Percentiles rank a stretch among this genome's conserved stretches.
Conservation (phyloP, 2,329 filamentous ascomycete genomes). For the Myriosclerotinia duriaeana region DNA sequence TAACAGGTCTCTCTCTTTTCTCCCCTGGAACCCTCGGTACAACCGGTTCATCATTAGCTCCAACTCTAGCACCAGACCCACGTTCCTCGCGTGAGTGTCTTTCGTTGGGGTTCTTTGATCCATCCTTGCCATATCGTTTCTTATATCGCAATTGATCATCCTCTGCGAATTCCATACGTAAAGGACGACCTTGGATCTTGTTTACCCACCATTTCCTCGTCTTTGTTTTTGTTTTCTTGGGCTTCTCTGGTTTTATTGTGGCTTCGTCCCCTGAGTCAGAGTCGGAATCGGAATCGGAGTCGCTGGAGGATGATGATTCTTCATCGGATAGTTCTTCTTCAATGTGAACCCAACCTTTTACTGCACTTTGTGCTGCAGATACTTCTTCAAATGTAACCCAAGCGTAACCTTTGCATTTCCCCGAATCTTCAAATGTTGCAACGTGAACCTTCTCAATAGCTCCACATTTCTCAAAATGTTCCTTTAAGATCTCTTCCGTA, state of each 20-base stretch:
- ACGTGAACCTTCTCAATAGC: constrained; percentile 79
- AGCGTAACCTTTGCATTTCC: constrained; percentile 96
- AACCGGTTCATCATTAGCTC: constrained; percentile 35
- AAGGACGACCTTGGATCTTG: constrained; percentile 71
- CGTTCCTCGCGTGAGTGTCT: constrained; percentile 17
- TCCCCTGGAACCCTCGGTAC: constrained; percentile 27
- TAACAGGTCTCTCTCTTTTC: constrained; percentile 32
- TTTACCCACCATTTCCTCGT: constrained; percentile 81
- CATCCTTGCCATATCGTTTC: constrained; percentile 84
- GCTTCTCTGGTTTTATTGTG: constrained; percentile 44
- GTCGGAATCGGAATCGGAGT: constrained; percentile 40
- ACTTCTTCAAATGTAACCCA: constrained; percentile 90
- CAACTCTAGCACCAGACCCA: constrained; percentile 24
- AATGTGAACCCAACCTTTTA: constrained; percentile 76
- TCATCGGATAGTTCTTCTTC: constrained; percentile 51
- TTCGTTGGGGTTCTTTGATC: constrained; percentile 42
- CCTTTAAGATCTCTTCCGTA: constrained; percentile 74
- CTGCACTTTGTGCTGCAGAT: constrained; percentile 71
- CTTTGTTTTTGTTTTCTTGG: constrained; percentile 59
- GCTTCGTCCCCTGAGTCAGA: constrained; percentile 44
- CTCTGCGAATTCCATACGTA: constrained; percentile 92
- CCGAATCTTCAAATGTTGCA: constrained; percentile 92
- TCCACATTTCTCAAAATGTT: constrained; percentile 84
- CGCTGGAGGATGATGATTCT: constrained; percentile 32
- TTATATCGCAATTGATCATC: constrained; percentile 86